Evolutionary conservation across 2,329 filamentous ascomycete genomes (phyloP), one percentile per base, ranked within the genome.

Genomic region (Aureobasidium subglaciale): DNA sequence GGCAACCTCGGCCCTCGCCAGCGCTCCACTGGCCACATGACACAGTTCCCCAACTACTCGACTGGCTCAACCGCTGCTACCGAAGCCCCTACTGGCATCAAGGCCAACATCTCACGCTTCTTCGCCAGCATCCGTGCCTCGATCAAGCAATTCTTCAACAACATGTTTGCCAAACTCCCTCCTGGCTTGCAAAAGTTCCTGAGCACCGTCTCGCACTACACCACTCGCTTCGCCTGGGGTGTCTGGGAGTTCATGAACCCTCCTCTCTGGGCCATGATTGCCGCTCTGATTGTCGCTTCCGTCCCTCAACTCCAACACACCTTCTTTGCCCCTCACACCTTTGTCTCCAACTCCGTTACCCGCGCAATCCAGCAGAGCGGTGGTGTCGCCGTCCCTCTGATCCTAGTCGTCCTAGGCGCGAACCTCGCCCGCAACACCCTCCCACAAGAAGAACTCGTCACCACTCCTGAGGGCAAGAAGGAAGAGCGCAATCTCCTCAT

Each of bases 221-320:
- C 73, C 27, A 63, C 63, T 70, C 80, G 69, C 59, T 85, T 88
- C 63, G 71, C 81, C 62, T 73, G 72, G 46, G 90, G 90, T 52
- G 68, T 91, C 11, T 93, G 88, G 87, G 87, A 88, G 45, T 96
- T 96, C 70, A 97, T 99, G 92, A 97, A 97, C 71, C 92, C 93
- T 38, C 93, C 93, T 1, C 83, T 99, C 24, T 97, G 91, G 90
- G 91, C 93, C 27, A 97, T 99, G 93, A 75, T 97, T 30, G 76
- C 85, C 35, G 89, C 93, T n/a, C 85, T 97, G 42, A 73, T 96
- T 49, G 88, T 99, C 5, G 93, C 93, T 2, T 95, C 90, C 0
- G 82, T 96, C 5, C 93, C 93, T 0, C 67, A 76, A 1, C 79
- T 99, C 7, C 92, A 99, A 69, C 76, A 79, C 37, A 74, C 93